Evolutionary conservation across 176 grass and related monocot genomes (phyloP), one percentile per base, ranked within the genome.

Genomic region (Echinochloa phyllopogon): DNA sequence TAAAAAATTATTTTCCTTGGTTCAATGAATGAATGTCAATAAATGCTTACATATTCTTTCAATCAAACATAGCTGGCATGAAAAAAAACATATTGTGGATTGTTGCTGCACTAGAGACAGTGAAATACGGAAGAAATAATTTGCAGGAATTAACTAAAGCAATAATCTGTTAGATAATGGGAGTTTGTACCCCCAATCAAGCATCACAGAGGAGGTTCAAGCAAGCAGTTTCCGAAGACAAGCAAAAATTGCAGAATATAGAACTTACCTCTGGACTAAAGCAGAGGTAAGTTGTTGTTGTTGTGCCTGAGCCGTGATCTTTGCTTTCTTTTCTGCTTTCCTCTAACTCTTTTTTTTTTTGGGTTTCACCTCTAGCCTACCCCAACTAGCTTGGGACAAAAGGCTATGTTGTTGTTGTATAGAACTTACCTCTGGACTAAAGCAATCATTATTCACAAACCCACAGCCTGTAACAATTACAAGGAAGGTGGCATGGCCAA

Each of bases 71-170:
- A 84, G 23, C 10, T 55, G 5, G 0, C 37, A 29, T 40, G 6
- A 65, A 25, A n/a, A 64, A 52, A 16, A 14, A 38, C 36, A 69
- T 25, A 41, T 0, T 10, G 56, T 21, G 58, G 29, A 68, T 58
- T 58, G 20, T 23, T 23, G 21, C 5, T 9, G 21, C 42, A 43
- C 44, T 80, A 8, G n/a, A 39, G 20, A 72, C 42, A 36, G 5
- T 48, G 60, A 65, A 66, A 66, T 1, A 29, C 8, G 13, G 69
- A 68, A 68, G 36, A 1, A 7, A 48, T 17, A 69, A 51, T 38
- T 37, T 70, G 43, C 13, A 64, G 45, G 64, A 80, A 73, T 36
- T 24, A 62, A 18, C 17, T 69, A 69, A 76, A 77, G 48, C 49
- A 69, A 56, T 74, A 50, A 52, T 72, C 25, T 38, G 13, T 42